Evolutionary conservation across 2,329 filamentous ascomycete species (phyloP), one percentile per base, ranked within the genome.

Genomic region (Fusarium tupiense): DNA sequence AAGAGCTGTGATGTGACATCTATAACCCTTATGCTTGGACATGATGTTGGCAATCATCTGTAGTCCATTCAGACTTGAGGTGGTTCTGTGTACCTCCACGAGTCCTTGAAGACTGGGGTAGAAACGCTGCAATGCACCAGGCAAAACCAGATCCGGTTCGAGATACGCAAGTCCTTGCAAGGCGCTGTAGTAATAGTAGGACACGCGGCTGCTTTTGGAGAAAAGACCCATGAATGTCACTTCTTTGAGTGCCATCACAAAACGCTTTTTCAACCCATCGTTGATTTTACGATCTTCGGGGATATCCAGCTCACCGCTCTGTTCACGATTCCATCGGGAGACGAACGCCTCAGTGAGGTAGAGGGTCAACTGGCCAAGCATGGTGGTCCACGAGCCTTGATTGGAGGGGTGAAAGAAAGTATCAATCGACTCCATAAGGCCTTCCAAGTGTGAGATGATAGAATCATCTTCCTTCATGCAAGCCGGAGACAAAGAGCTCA

Each of bases 361-460:
- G 81, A 95, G 95, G 10, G 96, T 94, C 61, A 99, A 87, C 82
- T 98, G 96, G 7, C 95, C 93, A 49, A 99, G 86, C 74, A 96
- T 93, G 78, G 91, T 94, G 4, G 96, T 97, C 96, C 96, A 99
- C 20, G 86, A 86, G 20, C 96, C 96, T 60, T 96, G 94, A 82
- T 99, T 99, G 6, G 96, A 99, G 5, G 96, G 96, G 79, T 99
- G 96, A 86, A 98, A 99, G 83, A 99, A 99, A 2, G 96, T 99
- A 82, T 99, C 96, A 53, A 98, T 93, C 6, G 95, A 96, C 82
- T 98, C 93, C 76, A 99, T 93, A 60, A 99, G 87, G 2, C 94
- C 96, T 82, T 99, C 96, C 10, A 99, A 88, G 74, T 93, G 94
- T 40, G 92, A 90, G 77, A 99, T 84, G 49, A 97, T 90, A 2